A percentile compares a stretch with the other conserved stretches of the same genome.
Evolutionary conservation across 2,329 filamentous ascomycete genomes (phyloP).

Genomic region (Aspergillus terreus): DNA sequence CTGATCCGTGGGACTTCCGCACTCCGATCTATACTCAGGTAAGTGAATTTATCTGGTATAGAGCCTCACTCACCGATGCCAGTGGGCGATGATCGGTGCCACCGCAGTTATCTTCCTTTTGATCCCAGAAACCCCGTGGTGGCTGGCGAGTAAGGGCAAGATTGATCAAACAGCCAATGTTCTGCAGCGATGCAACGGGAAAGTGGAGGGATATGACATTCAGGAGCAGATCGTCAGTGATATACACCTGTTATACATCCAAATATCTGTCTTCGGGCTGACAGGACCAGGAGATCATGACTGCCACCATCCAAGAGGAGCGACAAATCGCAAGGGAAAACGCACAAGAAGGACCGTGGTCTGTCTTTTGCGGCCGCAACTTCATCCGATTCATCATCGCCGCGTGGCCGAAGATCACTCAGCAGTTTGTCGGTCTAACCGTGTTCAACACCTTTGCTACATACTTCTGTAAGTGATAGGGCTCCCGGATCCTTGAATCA

Average conservation of each 20-base stretch:
- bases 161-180: conserved; percentile 19
- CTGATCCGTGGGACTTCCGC: conserved; percentile 32
- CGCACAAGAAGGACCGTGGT: conserved; percentile 25
- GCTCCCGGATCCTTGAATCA: conserved; percentile 1
- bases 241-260: not conserved
- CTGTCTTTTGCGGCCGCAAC: conserved; percentile 38
- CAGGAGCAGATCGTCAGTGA: conserved; percentile 29
- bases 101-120: conserved; percentile 15
- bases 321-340: conserved; percentile 27
- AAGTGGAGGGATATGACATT: conserved; percentile 30
- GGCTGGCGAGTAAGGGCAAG: conserved; percentile 9
- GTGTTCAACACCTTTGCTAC: conserved; percentile 40
- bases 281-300: conserved; percentile 29
- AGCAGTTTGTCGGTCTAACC: conserved; percentile 39
- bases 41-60: not conserved
- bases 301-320: conserved; percentile 31
- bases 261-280: not conserved
- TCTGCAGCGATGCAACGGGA: conserved; percentile 25
- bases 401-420: conserved; percentile 39
- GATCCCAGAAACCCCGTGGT: conserved; percentile 11
- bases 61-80: not conserved
- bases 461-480: conserved; percentile 33
- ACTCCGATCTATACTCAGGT: conserved; percentile 44
- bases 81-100: conserved; percentile 45
- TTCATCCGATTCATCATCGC: conserved; percentile 36